Evolutionary conservation across 352 stramenopile genomes (phyloP).

Genomic region (Poterioochromonas sp.): DNA sequence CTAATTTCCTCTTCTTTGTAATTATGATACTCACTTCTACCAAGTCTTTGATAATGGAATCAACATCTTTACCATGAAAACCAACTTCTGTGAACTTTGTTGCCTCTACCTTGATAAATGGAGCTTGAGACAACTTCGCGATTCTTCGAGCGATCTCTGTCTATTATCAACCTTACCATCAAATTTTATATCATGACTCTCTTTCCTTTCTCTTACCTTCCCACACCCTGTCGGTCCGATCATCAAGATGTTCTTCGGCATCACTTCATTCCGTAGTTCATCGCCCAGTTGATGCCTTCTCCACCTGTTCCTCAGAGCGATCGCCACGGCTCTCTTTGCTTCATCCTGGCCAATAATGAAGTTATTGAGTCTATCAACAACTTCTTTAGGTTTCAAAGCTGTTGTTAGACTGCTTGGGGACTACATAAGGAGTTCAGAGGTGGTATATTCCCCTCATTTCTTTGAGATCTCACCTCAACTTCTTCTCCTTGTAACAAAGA

Average conservation of each 20-base stretch:
- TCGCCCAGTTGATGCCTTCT: conserved; percentile 85
- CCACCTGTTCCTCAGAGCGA: conserved; percentile 96
- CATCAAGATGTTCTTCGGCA: conserved; percentile 99
- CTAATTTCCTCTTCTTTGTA: conserved; percentile 90
- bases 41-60: conserved; percentile 97
- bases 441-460: too few species aligned
- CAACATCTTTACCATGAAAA: conserved; percentile 96
- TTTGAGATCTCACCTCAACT: too few species aligned
- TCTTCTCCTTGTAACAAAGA: too few species aligned
- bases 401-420: too few species aligned
- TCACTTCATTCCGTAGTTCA: conserved; percentile 71
- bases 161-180: too few species aligned
- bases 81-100: conserved; percentile 99
- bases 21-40: conserved; percentile 93
- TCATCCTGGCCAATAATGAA: conserved; percentile 94
- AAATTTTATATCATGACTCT: too few species aligned
- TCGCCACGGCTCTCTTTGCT: conserved; percentile 93
- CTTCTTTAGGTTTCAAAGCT: conserved; percentile 51
- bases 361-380: conserved; percentile 88
- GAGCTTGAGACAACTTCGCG: conserved; percentile 88
- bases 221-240: conserved; percentile 96
- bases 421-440: too few species aligned
- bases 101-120: conserved; percentile 95
- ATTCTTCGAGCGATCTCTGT: conserved; percentile 95
- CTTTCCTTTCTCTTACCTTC: conserved; percentile 43